Conservation (phyloP, 129 eudicot species). For the Kitagawia praeruptora region DNA sequence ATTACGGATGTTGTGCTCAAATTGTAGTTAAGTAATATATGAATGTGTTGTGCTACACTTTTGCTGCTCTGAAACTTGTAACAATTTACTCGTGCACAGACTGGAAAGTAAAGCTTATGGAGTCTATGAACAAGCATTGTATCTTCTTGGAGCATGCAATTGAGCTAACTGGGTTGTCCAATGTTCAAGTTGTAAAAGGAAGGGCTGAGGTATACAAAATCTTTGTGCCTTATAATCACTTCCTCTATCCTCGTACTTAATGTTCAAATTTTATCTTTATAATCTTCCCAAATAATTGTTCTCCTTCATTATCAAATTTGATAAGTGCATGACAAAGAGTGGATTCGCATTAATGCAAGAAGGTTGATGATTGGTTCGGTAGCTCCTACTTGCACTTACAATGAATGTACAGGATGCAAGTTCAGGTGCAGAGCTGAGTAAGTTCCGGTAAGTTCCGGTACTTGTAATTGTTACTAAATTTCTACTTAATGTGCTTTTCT, state of each 20-base stretch:
- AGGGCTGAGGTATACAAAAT: constrained; percentile 86
- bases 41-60: too few relatives aligned
- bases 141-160: constrained; percentile 65
- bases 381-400: constrained; percentile 81
- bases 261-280: background rate
- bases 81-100: too few relatives aligned
- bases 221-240: too few relatives aligned
- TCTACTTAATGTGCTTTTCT: too few relatives aligned
- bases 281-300: too few relatives aligned
- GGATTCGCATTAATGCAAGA: constrained; percentile 14
- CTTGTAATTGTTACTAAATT: too few relatives aligned
- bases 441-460: too few relatives aligned
- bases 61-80: too few relatives aligned
- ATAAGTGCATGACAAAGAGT: constrained; percentile 14
- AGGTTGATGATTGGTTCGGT: too few relatives aligned
- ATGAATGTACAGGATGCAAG: constrained; percentile 85
- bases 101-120: constrained; percentile 75
- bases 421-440: constrained; percentile 81
- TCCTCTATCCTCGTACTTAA: too few relatives aligned
- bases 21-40: too few relatives aligned
- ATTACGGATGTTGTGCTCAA: too few relatives aligned
- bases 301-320: background rate
- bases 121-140: constrained; percentile 77
- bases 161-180: constrained; percentile 59
- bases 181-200: constrained; percentile 67